Base-by-base conservation (phyloP, 306 rosid genomes). In the Elaeagnus macrophylla region DNA sequence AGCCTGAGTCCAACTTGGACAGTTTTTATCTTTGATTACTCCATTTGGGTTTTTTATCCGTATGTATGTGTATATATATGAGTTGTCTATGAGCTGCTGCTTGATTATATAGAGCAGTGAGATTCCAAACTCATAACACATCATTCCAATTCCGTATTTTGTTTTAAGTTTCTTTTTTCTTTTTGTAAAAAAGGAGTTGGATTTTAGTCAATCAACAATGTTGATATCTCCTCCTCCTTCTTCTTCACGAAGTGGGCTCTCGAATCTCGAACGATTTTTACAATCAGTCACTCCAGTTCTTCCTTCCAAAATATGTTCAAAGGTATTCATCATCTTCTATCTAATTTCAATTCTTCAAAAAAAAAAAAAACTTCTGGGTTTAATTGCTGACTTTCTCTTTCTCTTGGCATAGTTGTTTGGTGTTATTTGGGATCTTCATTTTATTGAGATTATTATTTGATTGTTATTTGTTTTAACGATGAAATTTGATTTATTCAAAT, bases 191-290 rank as follows among this genome's bases (percentile, higher is more conserved):
- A 42, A 36, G 14, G 20, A 39, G 49, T 55, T 16, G 47, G 48
- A 50, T 43, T 54, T 3, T 69, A 39, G 3, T 25, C 13, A 38
- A 2, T 7, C 66, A 58, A 54, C 67, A 7, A 53, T 71, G 36
- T 11, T 61, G 39, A 44, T 25, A 25, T 25, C 32, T 61, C 73
- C 10, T 17, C 60, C 39, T 13, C 66, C 64, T 25, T 48, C 71
- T 7, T 57, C 48, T 45, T 45, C 49, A 45, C 19, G 7, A 8
- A 48, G 4, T 66, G 67, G 62, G 35, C 64, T 47, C 0, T 75
- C 88, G 0, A 86, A 86, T 58, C 64, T 86, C 48, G 75, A 77
- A 70, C 75, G 78, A 5, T 83, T 86, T 50, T 84, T 86, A 67
- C 84, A 76, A 37, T 76, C 77, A 61, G 81, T 81, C 38, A 83